Conservation (phyloP, 257 asterid species). For the Petunia axillaris region DNA sequence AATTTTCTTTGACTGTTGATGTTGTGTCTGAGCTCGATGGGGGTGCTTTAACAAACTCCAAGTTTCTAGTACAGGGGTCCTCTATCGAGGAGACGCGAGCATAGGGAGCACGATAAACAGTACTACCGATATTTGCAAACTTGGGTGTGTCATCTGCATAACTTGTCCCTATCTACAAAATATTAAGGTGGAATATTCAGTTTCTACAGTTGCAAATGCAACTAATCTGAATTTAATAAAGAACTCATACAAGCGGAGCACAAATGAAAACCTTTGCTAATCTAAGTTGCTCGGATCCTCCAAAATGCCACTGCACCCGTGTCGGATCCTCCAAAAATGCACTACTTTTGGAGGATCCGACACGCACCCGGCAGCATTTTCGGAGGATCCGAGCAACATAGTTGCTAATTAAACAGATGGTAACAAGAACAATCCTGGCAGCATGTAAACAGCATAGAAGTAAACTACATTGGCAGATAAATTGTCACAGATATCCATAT, state of each 20-base stretch:
- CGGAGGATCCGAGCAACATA: no score
- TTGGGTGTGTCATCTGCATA: conserved; percentile 48
- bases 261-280: neutral
- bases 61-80: conserved; percentile 58
- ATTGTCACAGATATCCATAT: conserved; percentile 2
- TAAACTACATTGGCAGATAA: neutral
- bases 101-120: conserved; percentile 61
- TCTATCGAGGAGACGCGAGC: conserved; percentile 74
- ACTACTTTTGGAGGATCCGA: no score
- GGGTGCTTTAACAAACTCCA: conserved; percentile 54
- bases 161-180: conserved; percentile 46
- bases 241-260: neutral
- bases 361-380: no score
- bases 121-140: conserved; percentile 29
- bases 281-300: no score
- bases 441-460: conserved; percentile 4
- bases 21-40: conserved; percentile 36
- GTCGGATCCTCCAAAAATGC: no score
- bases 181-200: conserved; percentile 20
- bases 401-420: neutral
- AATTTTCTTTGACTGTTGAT: conserved; percentile 49
- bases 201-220: neutral
- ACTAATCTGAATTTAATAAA: neutral
- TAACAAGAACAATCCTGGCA: neutral
- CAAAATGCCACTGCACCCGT: no score